Base-by-base conservation (phyloP, 805 yeast genomes). In the Candida insectorum region DNA sequence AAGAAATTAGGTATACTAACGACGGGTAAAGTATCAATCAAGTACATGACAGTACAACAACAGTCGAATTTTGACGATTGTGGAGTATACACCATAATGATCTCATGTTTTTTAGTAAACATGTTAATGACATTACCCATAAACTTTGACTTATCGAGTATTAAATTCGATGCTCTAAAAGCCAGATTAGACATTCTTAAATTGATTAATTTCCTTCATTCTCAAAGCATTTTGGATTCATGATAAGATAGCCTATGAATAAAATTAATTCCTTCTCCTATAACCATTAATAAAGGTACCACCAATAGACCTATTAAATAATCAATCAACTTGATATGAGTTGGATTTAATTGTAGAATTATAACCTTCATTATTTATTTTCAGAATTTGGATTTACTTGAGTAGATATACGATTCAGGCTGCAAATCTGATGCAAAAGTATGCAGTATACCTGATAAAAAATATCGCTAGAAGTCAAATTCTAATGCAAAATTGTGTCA, bases 41-140 rank as follows among this genome's bases (percentile, higher is more conserved):
- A 30, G 4, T 27, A 26, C 3, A 57, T 60, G 59, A 43, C 50
- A 31, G 58, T 80, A 9, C 80, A 80, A 22, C 85, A 79, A 41
- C 86, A 79, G 52, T 58, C 65, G 10, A 79, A 79, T 49, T 79
- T 79, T 6, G 78, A 77, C 38, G 86, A 79, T 51, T 79, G 86
- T 52, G 86, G 86, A 0, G 71, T 77, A 21, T 58, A 50, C 39
- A 45, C 62, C 30, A 48, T 61, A 20, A 65, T 65, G 71, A 51
- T 58, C 23, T 53, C 69, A 8, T 58, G 69, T 34, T 64, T 27
- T 59, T 54, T 50, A 44, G 49, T 48, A 10, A 41, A 52, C 12
- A 48, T 49, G 41, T 72, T 33, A 24, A 33, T 63, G 15, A 33
- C 36, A 20, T 40, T 31, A n/a, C 43, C 48, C 5, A 56, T 74